These are phyloP conservation scores for Stephania japonica DNA, from an alignment of 164 flowering plant species.

Conservation along the genomic window DNA sequence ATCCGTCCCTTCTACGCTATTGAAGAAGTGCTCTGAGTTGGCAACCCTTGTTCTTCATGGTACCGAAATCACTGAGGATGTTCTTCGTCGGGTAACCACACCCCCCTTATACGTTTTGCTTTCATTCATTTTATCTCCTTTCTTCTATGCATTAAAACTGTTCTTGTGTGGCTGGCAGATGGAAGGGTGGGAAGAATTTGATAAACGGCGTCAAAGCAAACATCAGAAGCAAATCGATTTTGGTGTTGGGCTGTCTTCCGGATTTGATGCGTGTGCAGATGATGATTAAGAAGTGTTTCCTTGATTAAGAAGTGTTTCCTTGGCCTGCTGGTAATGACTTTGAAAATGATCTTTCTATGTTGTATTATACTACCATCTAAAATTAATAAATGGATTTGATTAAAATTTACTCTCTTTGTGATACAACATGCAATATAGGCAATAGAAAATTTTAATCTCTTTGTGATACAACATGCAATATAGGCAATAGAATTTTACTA, in stretches of 20 bases:
- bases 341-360: not conserved
- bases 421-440: no score
- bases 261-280: conserved; percentile 94
- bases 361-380: no score
- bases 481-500: no score
- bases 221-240: conserved; percentile 90
- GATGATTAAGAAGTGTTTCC: conserved; percentile 20
- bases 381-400: no score
- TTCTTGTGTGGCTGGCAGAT: conserved; percentile 31
- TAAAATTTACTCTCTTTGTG: no score
- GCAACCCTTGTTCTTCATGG: conserved; percentile 79
- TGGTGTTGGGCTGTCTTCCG: conserved; percentile 43
- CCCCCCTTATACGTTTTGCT: not conserved
- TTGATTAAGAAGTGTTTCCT: conserved; percentile 4
- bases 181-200: conserved; percentile 89
- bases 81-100: conserved; percentile 62
- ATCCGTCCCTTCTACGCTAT: conserved; percentile 52
- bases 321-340: not conserved
- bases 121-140: not conserved
- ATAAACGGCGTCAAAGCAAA: conserved; percentile 63
- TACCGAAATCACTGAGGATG: conserved; percentile 78
- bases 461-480: no score
- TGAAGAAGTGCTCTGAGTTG: conserved; percentile 59
- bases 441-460: no score
- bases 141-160: not conserved